Evolutionary conservation across 1,139 yeast species (phyloP).

Genomic region (Entelexis sorbosivorans): DNA sequence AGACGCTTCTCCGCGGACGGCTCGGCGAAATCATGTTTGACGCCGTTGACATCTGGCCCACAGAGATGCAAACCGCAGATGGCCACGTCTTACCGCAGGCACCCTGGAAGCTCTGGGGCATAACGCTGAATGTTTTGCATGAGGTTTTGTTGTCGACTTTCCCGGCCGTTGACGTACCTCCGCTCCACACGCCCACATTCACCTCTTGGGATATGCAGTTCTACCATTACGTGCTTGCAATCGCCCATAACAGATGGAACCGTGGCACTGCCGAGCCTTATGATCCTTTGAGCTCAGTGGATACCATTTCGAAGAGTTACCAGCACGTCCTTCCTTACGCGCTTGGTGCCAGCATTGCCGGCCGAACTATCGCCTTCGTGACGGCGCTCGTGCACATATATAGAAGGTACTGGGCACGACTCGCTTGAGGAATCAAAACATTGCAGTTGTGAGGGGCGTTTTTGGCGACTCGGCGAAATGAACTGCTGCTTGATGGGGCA

Average conservation of each 20-base stretch:
- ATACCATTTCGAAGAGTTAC: not conserved
- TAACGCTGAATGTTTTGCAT: constrained; percentile 30
- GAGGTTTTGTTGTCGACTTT: constrained; percentile 27
- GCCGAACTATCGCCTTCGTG: not conserved
- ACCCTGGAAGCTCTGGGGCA: constrained; percentile 33
- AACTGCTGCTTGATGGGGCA: constrained; percentile 7
- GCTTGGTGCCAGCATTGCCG: not conserved
- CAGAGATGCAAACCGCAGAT: not conserved
- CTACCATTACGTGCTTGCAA: not conserved
- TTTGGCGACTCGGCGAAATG: constrained; percentile 14
- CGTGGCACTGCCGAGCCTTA: not conserved
- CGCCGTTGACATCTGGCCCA: constrained; percentile 28
- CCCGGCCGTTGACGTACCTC: not conserved
- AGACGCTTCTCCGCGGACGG: constrained; percentile 18
- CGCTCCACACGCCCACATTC: constrained; percentile 22
- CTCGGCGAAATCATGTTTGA: constrained; percentile 30
- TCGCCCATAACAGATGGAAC: not conserved
- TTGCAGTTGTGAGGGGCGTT: constrained; percentile 16
- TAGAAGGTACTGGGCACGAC: not conserved
- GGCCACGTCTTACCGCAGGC: constrained; percentile 18
- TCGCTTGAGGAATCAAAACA: not conserved
- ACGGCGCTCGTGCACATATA: not conserved
- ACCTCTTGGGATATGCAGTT: constrained; percentile 3
- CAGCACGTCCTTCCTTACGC: not conserved
- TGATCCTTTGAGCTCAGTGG: not conserved